A percentile compares a stretch with the other conserved stretches of the same genome.
Evolutionary conservation across 2,329 filamentous ascomycete species (phyloP).

Genomic region (Diatrype stigma): DNA sequence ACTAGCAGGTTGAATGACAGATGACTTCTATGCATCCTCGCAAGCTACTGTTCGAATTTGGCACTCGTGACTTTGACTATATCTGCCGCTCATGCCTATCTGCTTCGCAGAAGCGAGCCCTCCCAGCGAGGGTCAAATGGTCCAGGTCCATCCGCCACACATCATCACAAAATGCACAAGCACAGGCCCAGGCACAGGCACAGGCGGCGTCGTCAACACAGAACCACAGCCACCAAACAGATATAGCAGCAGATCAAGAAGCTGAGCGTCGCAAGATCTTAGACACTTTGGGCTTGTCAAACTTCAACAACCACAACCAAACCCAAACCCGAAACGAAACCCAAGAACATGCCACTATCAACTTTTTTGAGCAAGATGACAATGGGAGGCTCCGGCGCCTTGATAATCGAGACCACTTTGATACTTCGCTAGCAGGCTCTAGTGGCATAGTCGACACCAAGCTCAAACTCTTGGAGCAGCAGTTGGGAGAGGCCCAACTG

Average conservation of each 20-base stretch:
- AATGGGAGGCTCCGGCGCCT: conserved; percentile 35
- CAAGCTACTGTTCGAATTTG: conserved; percentile 17
- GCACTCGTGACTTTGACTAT: conserved; percentile 18
- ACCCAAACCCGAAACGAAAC: too few species aligned
- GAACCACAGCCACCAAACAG: conserved; percentile 7
- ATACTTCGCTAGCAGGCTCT: conserved; percentile 32
- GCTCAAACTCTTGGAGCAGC: conserved; percentile 34
- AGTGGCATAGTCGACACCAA: conserved; percentile 32
- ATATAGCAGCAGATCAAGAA: conserved; percentile 17
- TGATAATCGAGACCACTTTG: conserved; percentile 35
- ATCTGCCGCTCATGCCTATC: conserved; percentile 27
- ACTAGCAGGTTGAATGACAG: neutral
- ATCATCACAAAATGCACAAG: conserved; percentile 17
- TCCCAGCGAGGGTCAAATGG: conserved; percentile 15
- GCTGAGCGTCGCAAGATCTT: conserved; percentile 24
- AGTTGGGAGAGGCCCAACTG: conserved; percentile 25
- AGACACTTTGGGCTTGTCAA: conserved; percentile 22
- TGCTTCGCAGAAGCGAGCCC: conserved; percentile 17
- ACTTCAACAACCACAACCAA: too few species aligned
- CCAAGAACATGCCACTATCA: conserved; percentile 27
- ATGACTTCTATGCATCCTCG: conserved; percentile 23
- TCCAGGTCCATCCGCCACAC: conserved; percentile 13
- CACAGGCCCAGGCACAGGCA: conserved; percentile 7
- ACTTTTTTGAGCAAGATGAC: conserved; percentile 46
- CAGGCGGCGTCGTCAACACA: too few species aligned